Base-by-base conservation (phyloP, 2,329 filamentous ascomycete species). In the Macrophomina phaseolina region DNA sequence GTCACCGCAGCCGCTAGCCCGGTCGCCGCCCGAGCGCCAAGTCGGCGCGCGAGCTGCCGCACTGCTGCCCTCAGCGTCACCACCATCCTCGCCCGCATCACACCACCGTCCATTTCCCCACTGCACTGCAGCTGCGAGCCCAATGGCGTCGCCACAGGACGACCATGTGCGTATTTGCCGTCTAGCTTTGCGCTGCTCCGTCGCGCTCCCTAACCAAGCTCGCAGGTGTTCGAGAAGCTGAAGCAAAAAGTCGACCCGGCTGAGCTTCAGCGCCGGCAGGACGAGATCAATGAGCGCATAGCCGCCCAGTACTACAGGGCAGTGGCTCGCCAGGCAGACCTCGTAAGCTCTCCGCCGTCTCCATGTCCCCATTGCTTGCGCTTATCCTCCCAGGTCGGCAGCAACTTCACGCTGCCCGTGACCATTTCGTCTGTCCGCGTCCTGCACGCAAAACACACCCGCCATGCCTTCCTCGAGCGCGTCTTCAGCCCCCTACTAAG, bases 361-460 rank as follows among this genome's bases (percentile, higher is more conserved):
- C 34, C 58, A 34, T 63, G 63, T n/a, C 56, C 30, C 30, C 34
- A 32, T 40, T 64, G 60, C n/a, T 68, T 58, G 67, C 64, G 52
- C 34, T 48, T 38, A 62, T 49, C 52, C 52, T 16, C 56, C 64
- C 46, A 32, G 28, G 64, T 64, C 74, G 86, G 89, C 71, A 87
- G 91, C 79, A 97, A 98, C 78, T 90, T 91, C 71, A 92, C 92
- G 51, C 87, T 95, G 67, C 94, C 95, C 48, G 92, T 95, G 73
- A 92, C 93, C 14, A 90, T 99, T 76, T 92, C 92, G 72, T 91
- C 92, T 52, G 87, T 99, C 75, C 89, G 91, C 72, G 85, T 99
- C 68, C 87, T 96, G 69, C 91, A 93, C 75, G 93, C 92, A 52
- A 86, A 86, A 68, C 89, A 95, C 76, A 97, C 94, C n/a, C 88